Conservation (phyloP, 352 stramenopile genomes). For the Phytophthora hibernalis region DNA sequence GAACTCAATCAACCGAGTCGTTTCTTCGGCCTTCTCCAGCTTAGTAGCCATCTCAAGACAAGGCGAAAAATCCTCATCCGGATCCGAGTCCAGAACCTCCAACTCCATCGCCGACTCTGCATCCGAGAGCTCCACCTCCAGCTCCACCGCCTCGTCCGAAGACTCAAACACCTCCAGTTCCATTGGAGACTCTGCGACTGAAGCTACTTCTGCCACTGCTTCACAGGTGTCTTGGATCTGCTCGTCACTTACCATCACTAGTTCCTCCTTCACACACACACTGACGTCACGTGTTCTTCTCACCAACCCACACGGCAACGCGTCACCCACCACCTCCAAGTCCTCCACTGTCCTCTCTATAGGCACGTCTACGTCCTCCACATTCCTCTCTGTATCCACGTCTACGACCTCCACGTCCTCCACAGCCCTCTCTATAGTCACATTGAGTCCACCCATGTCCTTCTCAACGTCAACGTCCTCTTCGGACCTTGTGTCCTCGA, state of each 20-base stretch:
- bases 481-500: background rate
- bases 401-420: conserved; percentile 2
- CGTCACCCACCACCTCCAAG: background rate
- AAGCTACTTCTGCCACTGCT: background rate
- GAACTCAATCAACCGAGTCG: conserved; percentile 31
- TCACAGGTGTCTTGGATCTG: background rate
- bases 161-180: conserved; percentile 18
- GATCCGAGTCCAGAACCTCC: conserved; percentile 35
- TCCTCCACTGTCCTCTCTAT: background rate
- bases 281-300: background rate
- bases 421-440: background rate
- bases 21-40: conserved; percentile 15
- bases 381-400: background rate
- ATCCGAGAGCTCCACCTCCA: conserved; percentile 17
- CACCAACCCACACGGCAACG: conserved; percentile 22
- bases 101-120: conserved; percentile 28
- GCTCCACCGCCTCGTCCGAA: conserved; percentile 10
- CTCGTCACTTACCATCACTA: background rate
- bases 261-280: conserved; percentile 27
- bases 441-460: background rate
- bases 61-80: conserved; percentile 26
- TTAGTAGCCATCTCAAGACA: conserved; percentile 27
- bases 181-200: conserved; percentile 20
- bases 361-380: background rate
- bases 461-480: background rate